Evolutionary conservation across 352 stramenopile species (phyloP), one percentile per base, ranked within the genome.

Genomic region (Phytopythium helicoides): DNA sequence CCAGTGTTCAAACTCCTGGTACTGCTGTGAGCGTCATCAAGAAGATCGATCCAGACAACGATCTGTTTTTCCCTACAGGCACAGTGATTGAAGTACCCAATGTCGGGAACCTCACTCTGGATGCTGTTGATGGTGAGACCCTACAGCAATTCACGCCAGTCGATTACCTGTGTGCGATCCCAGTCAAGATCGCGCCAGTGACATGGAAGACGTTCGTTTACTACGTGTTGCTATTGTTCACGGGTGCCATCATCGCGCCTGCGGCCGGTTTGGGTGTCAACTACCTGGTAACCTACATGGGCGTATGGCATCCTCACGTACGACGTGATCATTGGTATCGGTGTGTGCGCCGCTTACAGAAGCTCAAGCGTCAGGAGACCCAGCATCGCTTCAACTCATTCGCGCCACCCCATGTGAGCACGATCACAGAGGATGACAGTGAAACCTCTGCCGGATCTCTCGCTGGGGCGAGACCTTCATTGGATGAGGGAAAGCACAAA

Each of bases 301-400:
- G 85, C 10, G 41, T 94, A 16, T 94, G 81, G 85, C 85, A 94
- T 35, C 78, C 85, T 0, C 85, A 94, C 35, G 82, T 94, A 18
- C 82, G 85, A 35, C 69, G 85, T 54, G 85, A 94, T 44, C 73
- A 92, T 56, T 94, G 85, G 85, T 92, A 84, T 51, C 71, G 77
- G 44, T 92, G 82, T 48, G 71, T 93, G 9, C 69, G 70, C 21
- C 69, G 76, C 28, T 64, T 94, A 8, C 80, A 91, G 51, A 87
- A 89, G 50, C 62, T 91, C 44, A 90, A 91, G 49, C 81, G 78
- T 2, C 81, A 92, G 56, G 71, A 87, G 39, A 85, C 64, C 1
- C 73, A 82, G 23, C 74, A 85, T 33, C 72, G 82, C 7, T 94
- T 89, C 41, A 73, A 88, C 21, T 94, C 85, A 9, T 94, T 94